Conservation (phyloP, 768 basidiomycete species). For the Gyrodon lividus region DNA sequence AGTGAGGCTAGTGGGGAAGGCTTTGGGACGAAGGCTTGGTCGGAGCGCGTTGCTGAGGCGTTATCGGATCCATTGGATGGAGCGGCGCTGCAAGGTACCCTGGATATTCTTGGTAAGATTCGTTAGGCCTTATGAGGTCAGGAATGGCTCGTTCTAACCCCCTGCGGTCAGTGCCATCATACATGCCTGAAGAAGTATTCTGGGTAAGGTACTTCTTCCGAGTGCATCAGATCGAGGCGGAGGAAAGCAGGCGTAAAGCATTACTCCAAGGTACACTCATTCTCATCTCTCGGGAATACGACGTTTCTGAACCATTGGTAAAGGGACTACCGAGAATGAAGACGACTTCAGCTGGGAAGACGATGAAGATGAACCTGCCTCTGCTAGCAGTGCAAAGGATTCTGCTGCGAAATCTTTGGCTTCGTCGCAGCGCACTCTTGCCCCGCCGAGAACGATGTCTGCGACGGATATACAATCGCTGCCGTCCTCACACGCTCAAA, state of each 20-base stretch:
- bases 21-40: constrained; percentile 49
- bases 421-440: constrained; percentile 25
- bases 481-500: constrained; percentile 35
- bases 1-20: constrained; percentile 58
- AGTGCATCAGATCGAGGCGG: constrained; percentile 72
- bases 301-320: constrained; percentile 7
- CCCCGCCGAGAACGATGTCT: constrained; percentile 20
- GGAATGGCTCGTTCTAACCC: constrained; percentile 1
- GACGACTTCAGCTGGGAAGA: constrained; percentile 95
- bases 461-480: constrained; percentile 20
- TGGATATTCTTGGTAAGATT: constrained; percentile 58
- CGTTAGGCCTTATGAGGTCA: constrained; percentile 3
- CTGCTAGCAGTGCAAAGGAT: constrained; percentile 15
- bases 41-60: constrained; percentile 44
- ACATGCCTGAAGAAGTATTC: constrained; percentile 63
- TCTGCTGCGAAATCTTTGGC: constrained; percentile 11
- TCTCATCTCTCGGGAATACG: not conserved
- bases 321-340: constrained; percentile 66
- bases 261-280: constrained; percentile 61
- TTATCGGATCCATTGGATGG: constrained; percentile 54
- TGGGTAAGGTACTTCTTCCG: constrained; percentile 94
- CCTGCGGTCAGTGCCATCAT: constrained; percentile 59
- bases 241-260: constrained; percentile 76
- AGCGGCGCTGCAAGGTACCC: constrained; percentile 48
- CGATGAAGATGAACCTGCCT: constrained; percentile 69